phyloP scores from a whole-genome alignment of 106 monocot species.

The Acorus gramineus region DNA sequence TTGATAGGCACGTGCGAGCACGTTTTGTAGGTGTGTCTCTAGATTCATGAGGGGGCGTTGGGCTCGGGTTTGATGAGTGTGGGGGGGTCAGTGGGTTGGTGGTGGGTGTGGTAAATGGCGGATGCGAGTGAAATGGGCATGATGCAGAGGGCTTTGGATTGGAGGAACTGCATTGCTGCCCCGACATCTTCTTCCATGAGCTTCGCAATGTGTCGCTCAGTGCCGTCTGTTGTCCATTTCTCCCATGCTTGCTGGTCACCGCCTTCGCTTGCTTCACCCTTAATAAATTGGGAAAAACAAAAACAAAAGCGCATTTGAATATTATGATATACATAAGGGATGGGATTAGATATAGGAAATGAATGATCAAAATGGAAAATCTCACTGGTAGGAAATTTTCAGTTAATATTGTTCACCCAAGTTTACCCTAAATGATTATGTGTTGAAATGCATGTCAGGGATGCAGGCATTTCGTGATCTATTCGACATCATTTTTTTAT shows the following conservation, averaged over 20 bases:
- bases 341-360: too few species aligned
- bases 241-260: constrained; percentile 39
- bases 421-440: too few species aligned
- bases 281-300: not conserved
- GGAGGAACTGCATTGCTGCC: constrained; percentile 55
- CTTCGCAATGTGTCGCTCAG: constrained; percentile 38
- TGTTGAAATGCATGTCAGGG: too few species aligned
- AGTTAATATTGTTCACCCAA: too few species aligned
- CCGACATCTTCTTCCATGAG: constrained; percentile 55
- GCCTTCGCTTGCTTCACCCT: constrained; percentile 41
- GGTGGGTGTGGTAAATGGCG: constrained; percentile 31
- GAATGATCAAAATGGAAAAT: too few species aligned
- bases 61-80: constrained; percentile 46
- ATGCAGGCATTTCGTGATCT: not conserved
- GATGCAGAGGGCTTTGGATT: constrained; percentile 47
- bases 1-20: constrained; percentile 1
- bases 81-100: constrained; percentile 13
- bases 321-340: too few species aligned
- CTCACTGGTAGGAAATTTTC: too few species aligned
- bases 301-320: too few species aligned
- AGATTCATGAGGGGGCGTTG: constrained; percentile 25
- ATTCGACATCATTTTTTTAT: constrained; percentile 5
- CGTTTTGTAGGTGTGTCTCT: not conserved
- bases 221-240: constrained; percentile 44
- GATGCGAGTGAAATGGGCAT: constrained; percentile 45